Percentiles rank a stretch among this genome's conserved stretches.
These are phyloP conservation scores for Fraxinus albicans DNA, from an alignment of 305 asterid genomes.

Conservation along the genomic window DNA sequence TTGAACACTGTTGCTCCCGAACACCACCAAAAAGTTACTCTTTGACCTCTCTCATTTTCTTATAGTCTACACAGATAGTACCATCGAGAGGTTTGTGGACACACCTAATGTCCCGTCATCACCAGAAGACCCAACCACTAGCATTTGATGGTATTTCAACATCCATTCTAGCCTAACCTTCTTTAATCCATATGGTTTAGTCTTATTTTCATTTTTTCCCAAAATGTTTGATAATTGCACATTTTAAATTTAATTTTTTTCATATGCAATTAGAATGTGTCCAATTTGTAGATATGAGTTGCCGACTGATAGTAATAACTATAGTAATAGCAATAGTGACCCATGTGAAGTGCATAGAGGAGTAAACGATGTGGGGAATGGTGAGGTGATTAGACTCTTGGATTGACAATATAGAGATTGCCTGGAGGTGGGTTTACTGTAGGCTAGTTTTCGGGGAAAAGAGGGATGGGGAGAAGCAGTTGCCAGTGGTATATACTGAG, in stretches of 20 bases:
- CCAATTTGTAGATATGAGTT: constrained; percentile 80
- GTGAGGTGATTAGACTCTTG: constrained; percentile 68
- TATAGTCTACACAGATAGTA: too few relatives aligned
- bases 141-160: too few relatives aligned
- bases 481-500: constrained; percentile 84
- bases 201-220: not conserved
- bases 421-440: constrained; percentile 95
- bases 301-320: constrained; percentile 42
- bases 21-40: too few relatives aligned
- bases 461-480: constrained; percentile 80
- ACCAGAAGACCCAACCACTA: too few relatives aligned
- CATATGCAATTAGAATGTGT: constrained; percentile 70
- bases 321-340: constrained; percentile 17
- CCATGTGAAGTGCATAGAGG: constrained; percentile 13
- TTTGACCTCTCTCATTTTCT: too few relatives aligned
- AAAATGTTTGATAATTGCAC: constrained; percentile 6
- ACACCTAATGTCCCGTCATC: too few relatives aligned
- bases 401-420: constrained; percentile 82
- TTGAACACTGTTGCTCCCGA: too few relatives aligned
- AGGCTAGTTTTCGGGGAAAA: constrained; percentile 81
- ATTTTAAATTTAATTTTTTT: constrained; percentile 22
- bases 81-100: too few relatives aligned
- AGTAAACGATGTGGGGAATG: constrained; percentile 37
- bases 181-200: not conserved
- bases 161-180: not conserved